phyloP scores from a whole-genome alignment of 192 early-diverging fungal genomes.

The Irineochytrium annulatum region DNA sequence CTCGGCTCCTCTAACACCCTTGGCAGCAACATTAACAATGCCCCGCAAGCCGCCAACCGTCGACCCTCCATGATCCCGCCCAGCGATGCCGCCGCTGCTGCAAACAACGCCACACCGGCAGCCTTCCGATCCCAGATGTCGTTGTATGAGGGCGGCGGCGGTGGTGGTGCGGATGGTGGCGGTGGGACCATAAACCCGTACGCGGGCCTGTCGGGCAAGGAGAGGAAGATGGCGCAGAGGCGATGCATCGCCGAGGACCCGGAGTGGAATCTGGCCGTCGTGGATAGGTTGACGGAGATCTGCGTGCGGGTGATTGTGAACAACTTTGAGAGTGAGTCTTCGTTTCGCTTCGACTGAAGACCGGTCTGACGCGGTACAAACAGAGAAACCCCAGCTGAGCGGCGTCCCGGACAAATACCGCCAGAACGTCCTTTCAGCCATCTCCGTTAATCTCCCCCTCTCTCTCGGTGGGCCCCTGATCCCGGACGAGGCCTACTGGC shows the following conservation, averaged over 20 bases:
- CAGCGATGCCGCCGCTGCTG: not conserved
- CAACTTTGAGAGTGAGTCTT: slow-evolving; percentile 49
- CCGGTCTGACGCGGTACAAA: not conserved
- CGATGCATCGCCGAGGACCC: slow-evolving; percentile 53
- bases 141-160: not conserved
- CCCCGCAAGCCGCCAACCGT: not conserved
- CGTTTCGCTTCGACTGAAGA: not conserved
- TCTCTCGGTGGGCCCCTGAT: slow-evolving; percentile 43
- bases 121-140: not conserved
- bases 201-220: slow-evolving; percentile 20
- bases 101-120: not conserved
- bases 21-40: no score
- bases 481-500: slow-evolving; percentile 48
- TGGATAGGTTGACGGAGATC: slow-evolving; percentile 46
- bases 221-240: slow-evolving; percentile 29
- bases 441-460: slow-evolving; percentile 41
- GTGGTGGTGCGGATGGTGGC: not conserved
- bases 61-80: not conserved
- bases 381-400: slow-evolving; percentile 37
- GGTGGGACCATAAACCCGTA: not conserved
- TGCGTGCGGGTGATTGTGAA: slow-evolving; percentile 48
- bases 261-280: slow-evolving; percentile 55
- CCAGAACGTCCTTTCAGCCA: slow-evolving; percentile 32
- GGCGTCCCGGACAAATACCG: slow-evolving; percentile 43
- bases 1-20: no score